Percentiles rank a stretch among this genome's conserved stretches.
Evolutionary conservation across 2,329 filamentous ascomycete species (phyloP).

Genomic region (Verticillium nonalfalfae): DNA sequence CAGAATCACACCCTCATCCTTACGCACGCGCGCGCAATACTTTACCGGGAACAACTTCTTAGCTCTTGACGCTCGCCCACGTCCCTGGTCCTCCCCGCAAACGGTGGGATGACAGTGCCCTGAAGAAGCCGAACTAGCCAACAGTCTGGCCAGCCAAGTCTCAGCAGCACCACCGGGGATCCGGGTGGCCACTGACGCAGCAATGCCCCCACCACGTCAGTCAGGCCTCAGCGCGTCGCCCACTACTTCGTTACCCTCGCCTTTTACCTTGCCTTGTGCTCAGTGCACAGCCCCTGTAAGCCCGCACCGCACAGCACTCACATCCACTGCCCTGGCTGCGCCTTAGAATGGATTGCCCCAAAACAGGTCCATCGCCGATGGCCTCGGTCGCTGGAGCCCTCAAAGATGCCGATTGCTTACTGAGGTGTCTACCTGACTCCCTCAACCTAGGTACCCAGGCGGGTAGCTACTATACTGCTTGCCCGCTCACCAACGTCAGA

Average conservation of each 20-base stretch:
- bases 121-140: background rate
- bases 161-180: background rate
- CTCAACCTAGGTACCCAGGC: no score
- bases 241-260: background rate
- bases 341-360: background rate
- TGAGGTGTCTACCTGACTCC: no score
- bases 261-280: background rate
- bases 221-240: background rate
- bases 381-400: background rate
- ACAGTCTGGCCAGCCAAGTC: no score
- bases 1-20: no score
- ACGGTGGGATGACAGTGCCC: background rate
- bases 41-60: background rate
- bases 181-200: background rate
- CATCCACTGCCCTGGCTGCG: background rate
- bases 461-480: no score
- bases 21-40: background rate
- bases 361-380: background rate
- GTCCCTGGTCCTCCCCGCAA: background rate
- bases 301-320: background rate
- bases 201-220: background rate
- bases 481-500: background rate
- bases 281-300: background rate
- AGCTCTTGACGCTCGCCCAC: background rate
- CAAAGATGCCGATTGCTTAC: no score